Evolutionary conservation across 2,329 filamentous ascomycete species (phyloP).

Genomic region (Dothideomycetes sp.): DNA sequence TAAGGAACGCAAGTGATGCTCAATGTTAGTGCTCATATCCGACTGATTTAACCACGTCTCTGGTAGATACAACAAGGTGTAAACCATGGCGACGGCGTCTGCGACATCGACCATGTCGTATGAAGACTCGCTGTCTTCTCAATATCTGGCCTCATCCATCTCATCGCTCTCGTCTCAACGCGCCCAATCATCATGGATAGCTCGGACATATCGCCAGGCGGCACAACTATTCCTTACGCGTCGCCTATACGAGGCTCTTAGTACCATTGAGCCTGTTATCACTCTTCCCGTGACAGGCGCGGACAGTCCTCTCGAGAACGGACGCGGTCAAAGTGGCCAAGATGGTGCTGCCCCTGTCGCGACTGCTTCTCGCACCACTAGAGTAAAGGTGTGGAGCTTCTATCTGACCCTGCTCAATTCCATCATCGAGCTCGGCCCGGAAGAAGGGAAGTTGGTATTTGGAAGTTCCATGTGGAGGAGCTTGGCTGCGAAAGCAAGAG

Average conservation of each 20-base stretch:
- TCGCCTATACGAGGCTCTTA: slow-evolving; percentile 78
- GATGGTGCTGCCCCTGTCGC: slow-evolving; percentile 72
- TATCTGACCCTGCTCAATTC: slow-evolving; percentile 91
- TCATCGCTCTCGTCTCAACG: slow-evolving; percentile 58
- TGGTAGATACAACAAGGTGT: too few relatives aligned
- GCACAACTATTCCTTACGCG: slow-evolving; percentile 92
- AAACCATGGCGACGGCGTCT: slow-evolving; percentile 18
- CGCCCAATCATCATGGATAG: slow-evolving; percentile 60
- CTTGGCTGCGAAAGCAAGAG: slow-evolving; percentile 72
- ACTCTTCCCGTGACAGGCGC: slow-evolving; percentile 21
- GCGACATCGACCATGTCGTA: slow-evolving; percentile 27
- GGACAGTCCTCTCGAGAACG: too few relatives aligned
- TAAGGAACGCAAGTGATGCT: too few relatives aligned
- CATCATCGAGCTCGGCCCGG: slow-evolving; percentile 75
- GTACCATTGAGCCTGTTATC: slow-evolving; percentile 74
- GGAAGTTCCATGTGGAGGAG: slow-evolving; percentile 76
- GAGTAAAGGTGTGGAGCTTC: slow-evolving; percentile 94
- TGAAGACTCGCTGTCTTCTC: slow-evolving; percentile 41
- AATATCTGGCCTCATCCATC: slow-evolving; percentile 55
- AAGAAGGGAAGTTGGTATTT: slow-evolving; percentile 83
- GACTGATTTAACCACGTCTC: too few relatives aligned
- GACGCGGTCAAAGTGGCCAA: too few relatives aligned
- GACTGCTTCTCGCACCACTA: slow-evolving; percentile 65
- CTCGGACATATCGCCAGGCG: slow-evolving; percentile 87
- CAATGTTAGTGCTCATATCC: too few relatives aligned